These are phyloP conservation scores for Fusarium marasasianum DNA, from an alignment of 2,329 filamentous ascomycete genomes.

Conservation along the genomic window DNA sequence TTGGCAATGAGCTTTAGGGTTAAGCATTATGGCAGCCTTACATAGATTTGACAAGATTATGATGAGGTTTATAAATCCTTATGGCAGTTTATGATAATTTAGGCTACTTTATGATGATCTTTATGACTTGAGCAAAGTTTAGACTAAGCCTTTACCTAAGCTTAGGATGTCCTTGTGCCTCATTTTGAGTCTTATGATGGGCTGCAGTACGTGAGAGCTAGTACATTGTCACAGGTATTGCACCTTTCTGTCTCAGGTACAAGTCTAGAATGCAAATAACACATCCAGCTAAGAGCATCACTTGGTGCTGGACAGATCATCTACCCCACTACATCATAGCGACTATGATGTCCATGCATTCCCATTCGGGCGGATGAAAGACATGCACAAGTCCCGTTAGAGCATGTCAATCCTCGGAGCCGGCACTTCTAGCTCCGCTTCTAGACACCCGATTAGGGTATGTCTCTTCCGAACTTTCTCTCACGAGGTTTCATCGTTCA, in stretches of 20 bases:
- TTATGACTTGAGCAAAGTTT: not conserved
- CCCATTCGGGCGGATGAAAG: not conserved
- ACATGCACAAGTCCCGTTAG: not conserved
- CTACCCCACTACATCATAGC: too few relatives aligned
- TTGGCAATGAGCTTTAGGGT: too few relatives aligned
- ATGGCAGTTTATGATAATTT: not conserved
- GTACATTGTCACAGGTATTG: not conserved
- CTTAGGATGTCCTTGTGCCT: not conserved
- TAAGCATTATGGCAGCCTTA: too few relatives aligned
- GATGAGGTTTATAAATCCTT: not conserved
- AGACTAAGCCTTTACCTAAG: not conserved
- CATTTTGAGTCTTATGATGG: not conserved
- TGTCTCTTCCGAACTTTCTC: not conserved
- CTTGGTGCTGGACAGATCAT: too few relatives aligned
- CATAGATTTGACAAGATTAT: not conserved
- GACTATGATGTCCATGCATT: not conserved
- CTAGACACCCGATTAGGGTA: not conserved
- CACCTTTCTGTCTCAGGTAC: not conserved
- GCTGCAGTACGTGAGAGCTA: not conserved
- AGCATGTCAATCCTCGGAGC: not conserved
- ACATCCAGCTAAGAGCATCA: too few relatives aligned
- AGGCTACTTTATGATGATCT: not conserved
- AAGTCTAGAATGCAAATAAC: too few relatives aligned
- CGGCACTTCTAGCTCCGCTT: not conserved
- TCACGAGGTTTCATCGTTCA: slow-evolving; percentile 7